A percentile compares a stretch with the other conserved stretches of the same genome.
Conservation (phyloP, 2,329 filamentous ascomycete genomes). For the Colletotrichum lupini region DNA sequence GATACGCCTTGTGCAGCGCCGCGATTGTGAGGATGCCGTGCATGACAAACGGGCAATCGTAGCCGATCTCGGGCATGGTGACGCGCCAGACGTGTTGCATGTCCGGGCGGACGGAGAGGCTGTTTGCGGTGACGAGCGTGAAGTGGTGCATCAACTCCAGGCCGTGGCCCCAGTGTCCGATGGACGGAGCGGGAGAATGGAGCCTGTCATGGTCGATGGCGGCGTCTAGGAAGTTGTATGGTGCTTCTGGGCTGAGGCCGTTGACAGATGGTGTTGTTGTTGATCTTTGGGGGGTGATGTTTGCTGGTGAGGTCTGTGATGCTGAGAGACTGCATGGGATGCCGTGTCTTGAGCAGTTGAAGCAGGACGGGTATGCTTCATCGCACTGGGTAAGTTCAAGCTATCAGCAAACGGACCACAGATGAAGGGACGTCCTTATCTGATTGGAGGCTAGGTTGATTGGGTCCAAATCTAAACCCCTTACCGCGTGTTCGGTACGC, state of each 20-base stretch:
- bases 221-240: background rate
- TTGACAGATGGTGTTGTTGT: background rate
- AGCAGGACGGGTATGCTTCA: slow-evolving; percentile 43
- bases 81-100: slow-evolving; percentile 42
- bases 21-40: slow-evolving; percentile 45
- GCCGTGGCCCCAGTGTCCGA: slow-evolving; percentile 26
- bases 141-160: slow-evolving; percentile 47
- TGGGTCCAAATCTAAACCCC: background rate
- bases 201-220: background rate
- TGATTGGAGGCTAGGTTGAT: background rate
- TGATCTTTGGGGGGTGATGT: background rate
- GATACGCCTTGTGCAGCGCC: slow-evolving; percentile 45
- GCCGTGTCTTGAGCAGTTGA: slow-evolving; percentile 44
- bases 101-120: slow-evolving; percentile 39
- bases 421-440: background rate
- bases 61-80: slow-evolving; percentile 41
- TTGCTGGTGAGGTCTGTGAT: background rate
- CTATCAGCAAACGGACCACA: background rate
- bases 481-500: slow-evolving; percentile 12
- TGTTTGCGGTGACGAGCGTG: slow-evolving; percentile 40
- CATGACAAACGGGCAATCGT: slow-evolving; percentile 42
- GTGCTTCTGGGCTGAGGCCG: background rate
- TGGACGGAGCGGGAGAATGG: background rate
- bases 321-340: slow-evolving; percentile 42
- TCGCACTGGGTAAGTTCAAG: slow-evolving; percentile 36